Evolutionary conservation across 1,139 yeast species (phyloP), one percentile per base, ranked within the genome.

Genomic region (Eremothecium cymbalariae): DNA sequence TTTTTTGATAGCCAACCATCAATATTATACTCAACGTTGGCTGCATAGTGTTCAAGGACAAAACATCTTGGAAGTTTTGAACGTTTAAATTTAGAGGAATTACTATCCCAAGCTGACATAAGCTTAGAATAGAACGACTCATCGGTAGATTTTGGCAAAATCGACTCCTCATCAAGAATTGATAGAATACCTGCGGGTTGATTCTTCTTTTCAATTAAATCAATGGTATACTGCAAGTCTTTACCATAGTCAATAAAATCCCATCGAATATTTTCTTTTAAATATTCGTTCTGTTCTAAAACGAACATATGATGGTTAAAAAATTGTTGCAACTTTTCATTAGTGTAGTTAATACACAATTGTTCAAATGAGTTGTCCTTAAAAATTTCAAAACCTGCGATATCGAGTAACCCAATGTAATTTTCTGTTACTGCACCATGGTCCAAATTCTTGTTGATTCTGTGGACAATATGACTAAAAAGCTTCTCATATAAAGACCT

Each of bases 271-370:
- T 86, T 84, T 61, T 93, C 98, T 38, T 86, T 73, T 42, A 88
- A 64, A 52, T 93, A 93, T 60, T 93, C 98, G 53, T 88, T 88
- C 60, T 93, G 99, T 58, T 93, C 99, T 27, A 93, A 68, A 9
- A 88, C 94, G 63, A 93, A 93, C 74, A 94, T 88, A 59, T 90
- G 97, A 57, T 93, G 98, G 55, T 93, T 93, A 70, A 93, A 93
- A 53, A 86, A 90, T 57, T 93, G 98, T 59, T 93, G 98, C 30
- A 93, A 67, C 54, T 84, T 86, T 60, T 93, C 99, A 59, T 93
- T 93, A 32, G 98, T 90, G 57, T 84, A 90, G 53, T 93, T 93
- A 55, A 93, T 93, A 61, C 98, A 90, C 28, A 93, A 69, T 60
- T 93, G 99, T 57, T 93, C 99, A 57, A 93, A 90, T 1, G 95